A percentile compares a stretch with the other conserved stretches of the same genome.
These are phyloP conservation scores for Stephania cephalantha DNA, from an alignment of 164 flowering plant species.

Conservation along the genomic window DNA sequence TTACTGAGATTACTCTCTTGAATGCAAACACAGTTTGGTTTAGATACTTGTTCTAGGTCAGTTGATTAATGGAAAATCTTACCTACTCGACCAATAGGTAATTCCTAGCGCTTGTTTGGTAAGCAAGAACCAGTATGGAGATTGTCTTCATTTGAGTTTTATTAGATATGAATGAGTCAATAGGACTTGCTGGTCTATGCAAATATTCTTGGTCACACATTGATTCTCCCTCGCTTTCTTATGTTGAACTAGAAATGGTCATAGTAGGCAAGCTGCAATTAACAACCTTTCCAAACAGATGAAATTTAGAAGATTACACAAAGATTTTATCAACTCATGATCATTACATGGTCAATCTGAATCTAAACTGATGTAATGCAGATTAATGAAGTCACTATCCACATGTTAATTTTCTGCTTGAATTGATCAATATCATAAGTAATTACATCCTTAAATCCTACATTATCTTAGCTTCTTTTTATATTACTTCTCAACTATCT, in stretches of 20 bases:
- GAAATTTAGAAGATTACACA: background rate
- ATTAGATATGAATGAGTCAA: background rate
- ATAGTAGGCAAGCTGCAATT: background rate
- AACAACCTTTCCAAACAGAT: background rate
- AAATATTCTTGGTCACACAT: background rate
- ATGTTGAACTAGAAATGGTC: background rate
- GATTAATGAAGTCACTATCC: background rate
- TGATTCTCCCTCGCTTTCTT: background rate
- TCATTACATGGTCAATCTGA: background rate
- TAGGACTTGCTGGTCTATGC: background rate
- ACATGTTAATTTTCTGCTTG: background rate
- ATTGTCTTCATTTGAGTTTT: background rate
- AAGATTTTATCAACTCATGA: background rate
- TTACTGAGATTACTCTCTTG: no score
- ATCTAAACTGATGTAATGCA: background rate
- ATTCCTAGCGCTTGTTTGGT: background rate
- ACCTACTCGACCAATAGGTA: background rate
- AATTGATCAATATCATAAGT: background rate
- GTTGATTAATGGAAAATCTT: background rate
- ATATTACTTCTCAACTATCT: background rate
- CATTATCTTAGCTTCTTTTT: background rate
- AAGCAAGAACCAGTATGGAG: background rate
- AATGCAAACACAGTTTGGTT: background rate
- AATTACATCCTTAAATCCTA: background rate
- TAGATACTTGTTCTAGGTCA: background rate